phyloP scores from a whole-genome alignment of 1,139 yeast species.

The Spathaspora sp. region DNA sequence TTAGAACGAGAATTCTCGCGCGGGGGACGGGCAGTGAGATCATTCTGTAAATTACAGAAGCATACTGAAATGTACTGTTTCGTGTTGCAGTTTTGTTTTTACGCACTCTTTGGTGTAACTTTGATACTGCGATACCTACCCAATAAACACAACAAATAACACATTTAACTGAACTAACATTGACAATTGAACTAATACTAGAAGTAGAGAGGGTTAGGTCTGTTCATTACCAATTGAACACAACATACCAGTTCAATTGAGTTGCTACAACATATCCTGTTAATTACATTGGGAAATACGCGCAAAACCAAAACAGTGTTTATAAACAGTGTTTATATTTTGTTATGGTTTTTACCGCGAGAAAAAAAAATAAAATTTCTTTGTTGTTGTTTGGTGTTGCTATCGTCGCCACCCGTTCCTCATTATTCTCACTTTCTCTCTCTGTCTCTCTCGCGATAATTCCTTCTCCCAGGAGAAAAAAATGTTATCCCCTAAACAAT shows the following conservation, averaged over 20 bases:
- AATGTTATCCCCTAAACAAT: neutral
- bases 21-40: conserved; percentile 1
- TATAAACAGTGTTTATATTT: neutral
- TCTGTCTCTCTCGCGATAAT: conserved; percentile 2
- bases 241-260: neutral
- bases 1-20: neutral
- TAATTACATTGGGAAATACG: neutral
- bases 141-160: neutral
- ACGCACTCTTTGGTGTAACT: conserved; percentile 5
- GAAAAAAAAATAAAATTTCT: neutral
- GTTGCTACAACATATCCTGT: neutral
- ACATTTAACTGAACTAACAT: neutral
- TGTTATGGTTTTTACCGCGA: neutral
- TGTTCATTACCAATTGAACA: too few relatives aligned
- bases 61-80: conserved; percentile 4
- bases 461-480: neutral
- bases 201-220: too few relatives aligned
- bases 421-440: too few relatives aligned
- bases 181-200: too few relatives aligned
- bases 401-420: conserved; percentile 1
- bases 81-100: neutral
- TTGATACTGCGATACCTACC: neutral
- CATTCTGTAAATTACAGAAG: conserved; percentile 1
- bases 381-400: neutral
- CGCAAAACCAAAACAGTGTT: neutral